Evolutionary conservation across 768 basidiomycete genomes (phyloP).

Genomic region (Amanita molliuscula): DNA sequence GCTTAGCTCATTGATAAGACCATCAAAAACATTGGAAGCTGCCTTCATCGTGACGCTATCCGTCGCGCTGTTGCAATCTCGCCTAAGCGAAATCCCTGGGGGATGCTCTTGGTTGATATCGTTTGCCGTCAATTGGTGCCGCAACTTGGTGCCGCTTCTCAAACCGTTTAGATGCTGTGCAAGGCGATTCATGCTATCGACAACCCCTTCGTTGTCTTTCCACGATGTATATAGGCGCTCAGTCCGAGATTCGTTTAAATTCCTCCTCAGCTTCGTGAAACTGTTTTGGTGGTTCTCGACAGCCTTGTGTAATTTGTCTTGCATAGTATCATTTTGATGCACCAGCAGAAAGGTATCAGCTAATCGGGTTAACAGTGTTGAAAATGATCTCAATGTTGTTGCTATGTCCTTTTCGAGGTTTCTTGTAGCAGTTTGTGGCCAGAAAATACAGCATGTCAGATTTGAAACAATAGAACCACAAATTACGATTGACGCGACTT

Average conservation of each 20-base stretch:
- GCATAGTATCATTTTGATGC: slow-evolving; percentile 45
- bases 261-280: slow-evolving; percentile 84
- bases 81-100: not conserved
- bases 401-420: slow-evolving; percentile 81
- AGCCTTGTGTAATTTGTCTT: slow-evolving; percentile 64
- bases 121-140: slow-evolving; percentile 69
- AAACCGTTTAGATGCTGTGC: slow-evolving; percentile 93
- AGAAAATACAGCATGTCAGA: slow-evolving; percentile 71
- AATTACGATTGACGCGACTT: slow-evolving; percentile 67
- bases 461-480: slow-evolving; percentile 75
- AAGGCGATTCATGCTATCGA: slow-evolving; percentile 77
- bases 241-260: slow-evolving; percentile 76
- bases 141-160: slow-evolving; percentile 72
- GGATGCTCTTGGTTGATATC: not conserved
- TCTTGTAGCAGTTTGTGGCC: slow-evolving; percentile 77
- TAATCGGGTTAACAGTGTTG: slow-evolving; percentile 73
- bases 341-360: slow-evolving; percentile 82
- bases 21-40: slow-evolving; percentile 68
- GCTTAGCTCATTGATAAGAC: slow-evolving; percentile 69
- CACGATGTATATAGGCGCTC: slow-evolving; percentile 54
- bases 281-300: slow-evolving; percentile 80
- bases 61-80: not conserved
- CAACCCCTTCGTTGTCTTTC: slow-evolving; percentile 75
- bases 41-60: slow-evolving; percentile 21
- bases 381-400: slow-evolving; percentile 79